These are phyloP conservation scores for Turnera subulata DNA, from an alignment of 345 rosid species.

Conservation along the genomic window DNA sequence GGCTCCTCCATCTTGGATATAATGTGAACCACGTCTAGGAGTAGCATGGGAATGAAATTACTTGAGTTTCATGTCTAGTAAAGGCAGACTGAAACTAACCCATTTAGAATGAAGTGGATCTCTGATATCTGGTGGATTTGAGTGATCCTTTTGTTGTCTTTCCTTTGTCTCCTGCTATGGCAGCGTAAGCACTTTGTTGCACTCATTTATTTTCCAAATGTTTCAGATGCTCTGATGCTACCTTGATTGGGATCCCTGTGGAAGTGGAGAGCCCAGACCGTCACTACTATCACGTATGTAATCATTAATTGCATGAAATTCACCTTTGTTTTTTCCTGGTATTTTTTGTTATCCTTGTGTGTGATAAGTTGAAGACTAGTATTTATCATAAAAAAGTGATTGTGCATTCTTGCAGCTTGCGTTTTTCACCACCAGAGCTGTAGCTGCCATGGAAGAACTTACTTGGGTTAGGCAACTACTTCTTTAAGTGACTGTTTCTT, in stretches of 20 bases:
- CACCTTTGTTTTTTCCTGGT: background rate
- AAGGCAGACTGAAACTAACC: no score
- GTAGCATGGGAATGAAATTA: no score
- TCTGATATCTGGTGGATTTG: no score
- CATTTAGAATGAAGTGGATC: no score
- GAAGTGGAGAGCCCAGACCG: conserved; percentile 72
- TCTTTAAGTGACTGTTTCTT: no score
- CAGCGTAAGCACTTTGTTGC: background rate
- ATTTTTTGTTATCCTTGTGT: no score
- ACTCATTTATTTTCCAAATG: background rate
- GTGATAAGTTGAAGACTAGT: no score
- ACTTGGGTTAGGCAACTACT: conserved; percentile 54
- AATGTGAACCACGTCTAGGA: no score
- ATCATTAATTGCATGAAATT: conserved; percentile 2
- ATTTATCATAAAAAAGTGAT: no score
- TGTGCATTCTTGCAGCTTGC: conserved; percentile 82
- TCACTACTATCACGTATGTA: conserved; percentile 72
- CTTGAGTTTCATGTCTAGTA: no score
- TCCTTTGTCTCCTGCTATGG: background rate
- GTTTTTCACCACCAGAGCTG: conserved; percentile 57
- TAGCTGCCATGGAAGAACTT: conserved; percentile 64
- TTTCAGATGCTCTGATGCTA: conserved; percentile 70
- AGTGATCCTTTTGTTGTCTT: no score
- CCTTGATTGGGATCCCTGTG: conserved; percentile 72
- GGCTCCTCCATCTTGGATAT: no score